phyloP scores from a whole-genome alignment of 2,329 filamentous ascomycete species.

The Hymenoscyphus repandus region DNA sequence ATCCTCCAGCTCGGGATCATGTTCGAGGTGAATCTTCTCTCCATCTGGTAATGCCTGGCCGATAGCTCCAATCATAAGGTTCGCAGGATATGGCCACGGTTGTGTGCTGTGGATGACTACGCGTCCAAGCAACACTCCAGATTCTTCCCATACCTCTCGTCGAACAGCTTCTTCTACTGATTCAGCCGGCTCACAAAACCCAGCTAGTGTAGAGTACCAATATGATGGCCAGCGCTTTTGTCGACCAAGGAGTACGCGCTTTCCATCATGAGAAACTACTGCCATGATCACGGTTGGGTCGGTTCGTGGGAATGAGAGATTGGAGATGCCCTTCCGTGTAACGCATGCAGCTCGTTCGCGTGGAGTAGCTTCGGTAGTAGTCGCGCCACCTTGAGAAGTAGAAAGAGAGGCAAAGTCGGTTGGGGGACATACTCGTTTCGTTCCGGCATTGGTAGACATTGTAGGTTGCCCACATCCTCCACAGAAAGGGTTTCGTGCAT shows the following conservation, averaged over 20 bases:
- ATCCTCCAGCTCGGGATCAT: conserved; percentile 87
- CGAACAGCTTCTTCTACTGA: conserved; percentile 80
- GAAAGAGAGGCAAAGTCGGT: conserved; percentile 49
- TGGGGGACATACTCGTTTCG: conserved; percentile 74
- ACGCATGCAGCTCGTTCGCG: conserved; percentile 64
- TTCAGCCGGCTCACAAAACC: conserved; percentile 81
- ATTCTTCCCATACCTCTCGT: conserved; percentile 82
- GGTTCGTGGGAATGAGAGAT: conserved; percentile 86
- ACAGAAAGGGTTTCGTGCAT: conserved; percentile 86
- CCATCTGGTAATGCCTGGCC: conserved; percentile 77
- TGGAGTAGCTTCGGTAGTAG: conserved; percentile 34
- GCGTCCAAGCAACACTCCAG: conserved; percentile 68
- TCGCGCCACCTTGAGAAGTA: conserved; percentile 35
- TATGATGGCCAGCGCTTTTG: conserved; percentile 75
- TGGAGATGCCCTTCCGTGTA: conserved; percentile 80
- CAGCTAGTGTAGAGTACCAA: conserved; percentile 87
- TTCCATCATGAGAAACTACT: conserved; percentile 74
- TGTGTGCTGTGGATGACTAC: conserved; percentile 81
- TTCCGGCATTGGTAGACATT: conserved; percentile 71
- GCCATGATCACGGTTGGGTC: conserved; percentile 88
- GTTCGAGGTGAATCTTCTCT: conserved; percentile 74
- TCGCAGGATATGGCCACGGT: conserved; percentile 83
- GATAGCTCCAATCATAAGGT: conserved; percentile 81
- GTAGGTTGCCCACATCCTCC: conserved; percentile 81
- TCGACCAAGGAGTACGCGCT: conserved; percentile 67